Base-by-base conservation (phyloP, 495 filamentous ascomycete species). In the Amorphotheca resinae region DNA sequence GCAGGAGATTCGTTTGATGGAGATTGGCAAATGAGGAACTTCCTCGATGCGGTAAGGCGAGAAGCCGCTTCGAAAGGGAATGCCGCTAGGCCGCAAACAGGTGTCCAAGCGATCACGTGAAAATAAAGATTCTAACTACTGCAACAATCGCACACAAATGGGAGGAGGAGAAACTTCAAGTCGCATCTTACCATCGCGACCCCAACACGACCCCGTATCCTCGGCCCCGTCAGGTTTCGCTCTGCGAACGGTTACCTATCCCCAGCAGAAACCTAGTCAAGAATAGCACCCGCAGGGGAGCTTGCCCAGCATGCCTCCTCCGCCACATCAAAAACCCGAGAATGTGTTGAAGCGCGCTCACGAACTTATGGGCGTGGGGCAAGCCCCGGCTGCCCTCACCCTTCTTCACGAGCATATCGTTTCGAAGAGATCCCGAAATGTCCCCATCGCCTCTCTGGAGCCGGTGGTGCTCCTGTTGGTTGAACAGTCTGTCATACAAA, bases 401-500 rank as follows among this genome's bases (percentile, higher is more conserved):
- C 80, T 95, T 50, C 82, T 98, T 38, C 93, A 98, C 72, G 91
- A 98, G 73, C 91, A 98, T 82, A 86, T 95, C 66, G 93, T 86
- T 52, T 94, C 87, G 44, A 98, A 98, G 70, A 72, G 91, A 49
- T 94, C 87, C 44, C 84, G 93, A 59, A 96, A 89, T 77, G 93
- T 85, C 58, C 88, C 91, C 56, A 95, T 96, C 75, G 74, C 84
- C 33, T 91, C 91, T 15, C 70, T 98, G 52, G 91, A 98, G 74
- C 91, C 93, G 52, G 88, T 96, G 38, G 96, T 98, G 91, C 71
- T 96, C 63, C 77, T 93, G 41, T 82, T 96, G 55, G 91, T 98
- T 53, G 91, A 98, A 67, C 76, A 95, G 31, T 93, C 82, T 50
- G 91, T 98, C 51, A 87, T 95, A 56, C 79, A 95, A 54, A 82